phyloP scores from a whole-genome alignment of 2,329 filamentous ascomycete genomes.

The Exserohilum rostratum region DNA sequence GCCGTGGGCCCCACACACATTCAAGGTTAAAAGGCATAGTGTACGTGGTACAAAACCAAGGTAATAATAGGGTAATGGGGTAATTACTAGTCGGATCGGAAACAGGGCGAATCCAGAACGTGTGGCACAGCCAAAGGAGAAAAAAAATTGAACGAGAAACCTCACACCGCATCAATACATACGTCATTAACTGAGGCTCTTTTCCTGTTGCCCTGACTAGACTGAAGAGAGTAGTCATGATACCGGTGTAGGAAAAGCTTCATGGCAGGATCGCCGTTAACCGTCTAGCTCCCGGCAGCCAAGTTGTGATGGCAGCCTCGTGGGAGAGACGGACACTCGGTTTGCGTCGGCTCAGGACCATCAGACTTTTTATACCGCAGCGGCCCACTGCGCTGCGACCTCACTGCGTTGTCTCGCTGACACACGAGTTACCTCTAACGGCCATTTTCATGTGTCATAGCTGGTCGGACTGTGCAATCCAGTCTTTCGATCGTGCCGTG shows the following conservation, averaged over 20 bases:
- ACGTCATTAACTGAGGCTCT: conserved; percentile 10
- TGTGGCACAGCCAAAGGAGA: neutral
- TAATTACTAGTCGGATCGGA: too few relatives aligned
- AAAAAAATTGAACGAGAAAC: neutral
- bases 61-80: too few relatives aligned
- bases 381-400: conserved; percentile 15
- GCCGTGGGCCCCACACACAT: too few relatives aligned
- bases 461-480: conserved; percentile 9
- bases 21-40: too few relatives aligned
- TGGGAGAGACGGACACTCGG: conserved; percentile 9
- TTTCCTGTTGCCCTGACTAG: conserved; percentile 6
- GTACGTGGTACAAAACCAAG: too few relatives aligned
- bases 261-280: conserved; percentile 20
- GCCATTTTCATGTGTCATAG: conserved; percentile 35
- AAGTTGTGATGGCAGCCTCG: neutral
- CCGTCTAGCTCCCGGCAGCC: conserved; percentile 12
- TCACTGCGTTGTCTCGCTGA: conserved; percentile 17
- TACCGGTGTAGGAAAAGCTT: neutral
- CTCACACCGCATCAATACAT: conserved; percentile 18
- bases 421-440: conserved; percentile 28
- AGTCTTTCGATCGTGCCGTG: conserved; percentile 19
- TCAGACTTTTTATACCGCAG: conserved; percentile 9
- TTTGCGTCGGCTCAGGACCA: conserved; percentile 13
- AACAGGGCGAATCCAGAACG: conserved; percentile 3
- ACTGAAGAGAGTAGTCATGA: neutral